Evolutionary conservation across 805 yeast genomes (phyloP), one percentile per base, ranked within the genome.

Genomic region (Ogataea siamensis): DNA sequence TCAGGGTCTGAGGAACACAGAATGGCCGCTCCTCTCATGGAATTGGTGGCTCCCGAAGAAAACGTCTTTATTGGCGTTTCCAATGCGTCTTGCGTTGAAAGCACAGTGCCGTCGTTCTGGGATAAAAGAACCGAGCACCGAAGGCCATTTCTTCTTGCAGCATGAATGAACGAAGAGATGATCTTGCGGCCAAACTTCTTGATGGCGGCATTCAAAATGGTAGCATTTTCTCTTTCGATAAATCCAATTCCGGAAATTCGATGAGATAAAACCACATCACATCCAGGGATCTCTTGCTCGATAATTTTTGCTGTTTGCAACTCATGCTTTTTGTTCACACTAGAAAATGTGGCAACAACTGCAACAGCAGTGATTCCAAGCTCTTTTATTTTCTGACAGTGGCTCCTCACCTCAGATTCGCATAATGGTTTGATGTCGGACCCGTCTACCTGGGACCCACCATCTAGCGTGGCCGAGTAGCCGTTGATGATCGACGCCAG

Each of bases 31-130:
- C 40, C 40, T 17, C 40, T 30, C 40, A 37, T 37, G 4, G 35
- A 37, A 27, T 37, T 37, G 20, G 40, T 37, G 15, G 40, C 40
- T 22, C 40, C 40, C 7, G 40, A 37, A 5, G 40, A 37, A 13
- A 37, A 37, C 10, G 40, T 37, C 12, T 19, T 30, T n/a, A 37
- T 30, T 5, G 35, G 40, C 4, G 35, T 37, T 15, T 37, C 40
- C 26, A 37, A 14, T 18, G 40, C 40, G 12, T 37, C 35, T 16
- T 37, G 19, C 10, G 26, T 21, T 5, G 40, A 37, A 5, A 37
- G 18, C 9, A 37, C 40, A 4, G 40, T 37, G 8, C 40, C 40
- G 18, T 37, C 40, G 24, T 37, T 37, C 16, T 37, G 35, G 4
- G 40, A 37, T 5, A 37, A 21, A 26, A 26, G 15, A 6, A 37